Evolutionary conservation across 2,329 filamentous ascomycete genomes (phyloP).

Genomic region (Bertia moriformis): DNA sequence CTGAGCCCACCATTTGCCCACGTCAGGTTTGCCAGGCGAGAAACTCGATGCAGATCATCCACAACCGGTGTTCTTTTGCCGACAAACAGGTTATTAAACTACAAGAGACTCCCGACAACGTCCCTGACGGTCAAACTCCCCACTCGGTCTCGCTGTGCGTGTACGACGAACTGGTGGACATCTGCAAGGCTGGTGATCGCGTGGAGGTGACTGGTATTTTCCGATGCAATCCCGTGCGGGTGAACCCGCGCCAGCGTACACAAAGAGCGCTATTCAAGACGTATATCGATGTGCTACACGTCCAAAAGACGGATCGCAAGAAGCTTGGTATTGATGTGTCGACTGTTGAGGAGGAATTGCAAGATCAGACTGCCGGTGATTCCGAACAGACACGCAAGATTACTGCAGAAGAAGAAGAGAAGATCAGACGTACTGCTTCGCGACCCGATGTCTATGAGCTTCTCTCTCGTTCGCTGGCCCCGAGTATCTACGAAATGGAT

Average conservation of each 20-base stretch:
- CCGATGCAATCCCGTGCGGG: conserved; percentile 79
- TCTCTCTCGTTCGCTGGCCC: conserved; percentile 75
- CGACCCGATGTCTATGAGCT: conserved; percentile 86
- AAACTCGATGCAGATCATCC: conserved; percentile 96
- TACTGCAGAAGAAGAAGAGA: conserved; percentile 71
- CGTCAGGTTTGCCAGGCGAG: conserved; percentile 66
- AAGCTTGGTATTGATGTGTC: conserved; percentile 81
- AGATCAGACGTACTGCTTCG: conserved; percentile 67
- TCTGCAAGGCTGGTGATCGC: conserved; percentile 94
- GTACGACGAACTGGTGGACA: conserved; percentile 92
- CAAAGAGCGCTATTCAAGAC: conserved; percentile 97
- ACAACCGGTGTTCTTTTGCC: conserved; percentile 86
- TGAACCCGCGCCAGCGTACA: conserved; percentile 82
- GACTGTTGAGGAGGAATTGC: conserved; percentile 72
- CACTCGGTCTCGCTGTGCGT: conserved; percentile 93
- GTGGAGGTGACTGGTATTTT: conserved; percentile 95
- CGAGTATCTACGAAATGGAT: conserved; percentile 94
- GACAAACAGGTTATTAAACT: conserved; percentile 99
- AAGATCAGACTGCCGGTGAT: conserved; percentile 44
- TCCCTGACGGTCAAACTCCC: conserved; percentile 90
- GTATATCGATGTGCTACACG: conserved; percentile 85
- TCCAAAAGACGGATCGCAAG: conserved; percentile 92
- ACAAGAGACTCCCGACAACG: conserved; percentile 88
- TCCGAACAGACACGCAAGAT: conserved; percentile 73
- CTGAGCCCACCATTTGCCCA: conserved; percentile 81